Evolutionary conservation across 768 basidiomycete genomes (phyloP).

Genomic region (Lactifluus hygrophoroides): DNA sequence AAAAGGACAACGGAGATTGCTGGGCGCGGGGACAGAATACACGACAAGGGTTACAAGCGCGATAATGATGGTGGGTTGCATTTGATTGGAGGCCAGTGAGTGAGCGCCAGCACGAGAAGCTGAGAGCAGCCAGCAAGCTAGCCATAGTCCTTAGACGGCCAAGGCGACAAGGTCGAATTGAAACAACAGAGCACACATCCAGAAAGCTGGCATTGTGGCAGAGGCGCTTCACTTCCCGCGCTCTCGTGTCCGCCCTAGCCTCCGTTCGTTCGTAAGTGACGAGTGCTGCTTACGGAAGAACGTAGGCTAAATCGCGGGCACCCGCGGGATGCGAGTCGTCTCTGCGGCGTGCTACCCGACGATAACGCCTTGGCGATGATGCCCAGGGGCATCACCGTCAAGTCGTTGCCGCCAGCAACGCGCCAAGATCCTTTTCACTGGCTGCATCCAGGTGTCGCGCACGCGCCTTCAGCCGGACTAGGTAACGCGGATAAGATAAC

Average conservation of each 20-base stretch:
- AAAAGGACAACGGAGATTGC: background rate
- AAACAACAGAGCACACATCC: background rate
- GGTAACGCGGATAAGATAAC: background rate
- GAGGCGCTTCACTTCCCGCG: background rate
- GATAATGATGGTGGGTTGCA: background rate
- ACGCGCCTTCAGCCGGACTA: constrained; percentile 86
- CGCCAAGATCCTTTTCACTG: constrained; percentile 76
- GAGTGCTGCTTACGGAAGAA: background rate
- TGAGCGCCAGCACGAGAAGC: background rate
- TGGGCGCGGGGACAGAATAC: background rate
- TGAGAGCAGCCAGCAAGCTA: background rate
- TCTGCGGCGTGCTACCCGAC: background rate
- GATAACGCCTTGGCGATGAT: background rate
- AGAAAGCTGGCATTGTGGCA: background rate
- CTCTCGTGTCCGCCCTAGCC: background rate
- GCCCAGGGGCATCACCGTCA: constrained; percentile 14
- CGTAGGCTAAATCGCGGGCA: background rate
- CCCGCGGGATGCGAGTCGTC: background rate
- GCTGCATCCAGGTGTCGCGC: constrained; percentile 79
- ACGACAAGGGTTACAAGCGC: background rate
- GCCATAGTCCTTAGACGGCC: background rate
- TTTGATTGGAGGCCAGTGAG: background rate
- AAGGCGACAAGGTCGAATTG: background rate
- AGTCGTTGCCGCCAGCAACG: constrained; percentile 42
- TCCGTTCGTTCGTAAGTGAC: background rate